Base-by-base conservation (phyloP, 1,284 basidiomycete species). In the Ganoderma lingzhi region DNA sequence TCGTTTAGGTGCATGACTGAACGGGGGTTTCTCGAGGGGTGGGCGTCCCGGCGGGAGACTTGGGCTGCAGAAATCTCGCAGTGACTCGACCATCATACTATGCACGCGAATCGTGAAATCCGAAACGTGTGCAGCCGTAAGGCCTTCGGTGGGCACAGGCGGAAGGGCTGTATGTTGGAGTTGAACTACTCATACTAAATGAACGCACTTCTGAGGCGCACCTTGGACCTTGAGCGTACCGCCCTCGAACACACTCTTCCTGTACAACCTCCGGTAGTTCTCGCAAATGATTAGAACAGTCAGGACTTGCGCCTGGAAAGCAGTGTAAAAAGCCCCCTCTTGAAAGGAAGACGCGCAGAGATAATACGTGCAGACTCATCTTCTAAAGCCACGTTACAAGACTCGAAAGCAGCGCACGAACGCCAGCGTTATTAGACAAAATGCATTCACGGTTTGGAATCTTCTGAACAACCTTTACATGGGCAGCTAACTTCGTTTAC, bases 301-400 rank as follows among this genome's bases (percentile, higher is more conserved):
- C 6, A 96, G 96, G 58, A 97, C 86, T 30, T 92, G 92, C 8
- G 93, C 92, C 81, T 98, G 93, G 17, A 99, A 86, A 14, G 98
- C 97, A 45, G 99, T 87, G 78, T 99, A 96, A 87, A 99, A 99
- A 0, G 96, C 97, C 48, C 98, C 98, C 82, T 99, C 85, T 99
- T 99, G 84, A 99, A 94, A 0, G 96, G 93, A 2, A 96, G 85
- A 23, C 23, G 23, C 23, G 23, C 23, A 23, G 23, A 23, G 23
- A 23, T 1, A 12, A 41, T 41, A 41, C 39, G 39, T 9, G 39
- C 39, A 28, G 23, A 53, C 23, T 35, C 35, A 35, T 35, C 35
- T 35, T 35, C 35, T 35, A 35, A 35, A 35, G 8, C 35, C 35
- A 35, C 8, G 8, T 35, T 35, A 35, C 35, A 35, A 1, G 35